These are phyloP conservation scores for Elongisporangium senticosum DNA, from an alignment of 352 stramenopile genomes.

Conservation along the genomic window DNA sequence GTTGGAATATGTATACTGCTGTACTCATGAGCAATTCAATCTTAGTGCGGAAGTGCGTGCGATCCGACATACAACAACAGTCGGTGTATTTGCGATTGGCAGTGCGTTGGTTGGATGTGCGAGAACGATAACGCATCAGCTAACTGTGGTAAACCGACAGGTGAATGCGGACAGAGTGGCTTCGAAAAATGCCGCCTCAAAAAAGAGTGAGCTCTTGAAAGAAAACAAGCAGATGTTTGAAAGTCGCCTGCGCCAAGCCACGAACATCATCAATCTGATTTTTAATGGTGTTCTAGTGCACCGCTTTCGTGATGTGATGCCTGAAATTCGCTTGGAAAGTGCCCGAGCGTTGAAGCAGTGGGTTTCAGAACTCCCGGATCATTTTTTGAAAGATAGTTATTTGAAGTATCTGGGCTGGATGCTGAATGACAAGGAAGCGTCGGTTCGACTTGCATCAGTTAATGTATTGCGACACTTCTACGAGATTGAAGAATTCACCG, in stretches of 20 bases:
- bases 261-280: conserved; percentile 57
- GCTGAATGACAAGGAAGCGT: conserved; percentile 85
- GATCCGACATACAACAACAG: conserved; percentile 71
- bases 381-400: conserved; percentile 92
- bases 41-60: conserved; percentile 74
- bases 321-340: conserved; percentile 81
- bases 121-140: conserved; percentile 46
- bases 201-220: conserved; percentile 54
- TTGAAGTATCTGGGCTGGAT: conserved; percentile 97
- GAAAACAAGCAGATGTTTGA: conserved; percentile 71
- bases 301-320: conserved; percentile 92
- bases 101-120: conserved; percentile 57
- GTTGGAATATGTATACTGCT: background rate
- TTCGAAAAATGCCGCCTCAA: conserved; percentile 11
- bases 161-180: conserved; percentile 44
- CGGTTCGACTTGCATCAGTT: conserved; percentile 81
- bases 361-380: conserved; percentile 78
- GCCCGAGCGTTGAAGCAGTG: conserved; percentile 81
- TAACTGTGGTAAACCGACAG: conserved; percentile 66
- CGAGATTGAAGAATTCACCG: conserved; percentile 52
- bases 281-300: conserved; percentile 79
- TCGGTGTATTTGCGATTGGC: conserved; percentile 62
- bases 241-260: conserved; percentile 41
- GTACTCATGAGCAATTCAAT: conserved; percentile 6
- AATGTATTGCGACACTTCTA: conserved; percentile 84